Base-by-base conservation (phyloP, 768 basidiomycete species). In the Russula vinacea region DNA sequence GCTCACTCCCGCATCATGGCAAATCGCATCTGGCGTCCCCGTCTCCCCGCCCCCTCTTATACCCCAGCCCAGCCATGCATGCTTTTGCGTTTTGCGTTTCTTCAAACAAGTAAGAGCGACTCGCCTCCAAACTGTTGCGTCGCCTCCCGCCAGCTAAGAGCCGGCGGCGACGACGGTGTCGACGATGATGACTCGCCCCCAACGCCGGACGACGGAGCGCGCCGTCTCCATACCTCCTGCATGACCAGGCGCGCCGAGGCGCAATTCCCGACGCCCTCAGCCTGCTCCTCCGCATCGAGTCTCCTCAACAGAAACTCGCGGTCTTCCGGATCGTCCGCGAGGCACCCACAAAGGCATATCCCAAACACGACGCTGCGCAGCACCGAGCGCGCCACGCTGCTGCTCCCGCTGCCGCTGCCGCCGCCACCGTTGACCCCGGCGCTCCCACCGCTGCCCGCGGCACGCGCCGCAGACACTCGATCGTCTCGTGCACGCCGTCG, bases 331-430 rank as follows among this genome's bases (percentile, higher is more conserved):
- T 83, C 76, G 71, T 86, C 83, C 65, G 87, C 85, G 57, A 92
- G 80, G 67, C 81, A 84, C 1, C 89, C 89, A 65, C 83, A 83
- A 57, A 93, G 81, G 70, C 86, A 90, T 63, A 90, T 84, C 51
- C 83, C 82, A 69, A 92, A 90, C 68, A 92, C 88, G 32, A 89
- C 90, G 75, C 86, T 89, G 44, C 89, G 80, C 62, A 90, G 81
- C 32, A 92, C 86, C 16, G 81, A 78, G 49, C 80, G 79, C 53
- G 79, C 76, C 47, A 75, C 68, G 53, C 60, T 62, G 47, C 13
- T 9, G 47, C 3, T 9, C 17, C 19, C 19, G 24, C 5, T 26
- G 14, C 16, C 3, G 16, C 1, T 16, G 14, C 22, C 8, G 26
- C 22, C 13, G 7, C 53, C 37, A 8, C 35, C 35, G 8, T 11